Evolutionary conservation across 495 filamentous ascomycete genomes (phyloP), one percentile per base, ranked within the genome.

Genomic region (Aspergillus haitiensis): DNA sequence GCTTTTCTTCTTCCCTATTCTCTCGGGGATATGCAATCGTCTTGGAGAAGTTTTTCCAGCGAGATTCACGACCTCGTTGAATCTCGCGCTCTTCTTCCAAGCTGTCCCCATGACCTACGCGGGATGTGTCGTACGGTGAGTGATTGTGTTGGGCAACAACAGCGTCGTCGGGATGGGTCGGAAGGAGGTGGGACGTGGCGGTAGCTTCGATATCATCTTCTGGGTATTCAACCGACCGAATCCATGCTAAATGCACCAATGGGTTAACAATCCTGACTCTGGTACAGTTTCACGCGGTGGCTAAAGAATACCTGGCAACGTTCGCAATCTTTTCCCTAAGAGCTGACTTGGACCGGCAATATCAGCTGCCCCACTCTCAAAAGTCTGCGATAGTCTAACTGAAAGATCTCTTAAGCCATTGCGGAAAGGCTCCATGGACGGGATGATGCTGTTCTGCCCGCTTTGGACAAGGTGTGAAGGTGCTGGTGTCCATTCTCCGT

Each of bases 91-190:
- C 60, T 56, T 42, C 52, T 58, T 70, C 48, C 58, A 64, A 0
- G 54, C 56, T 46, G 55, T 63, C 60, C 18, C 47, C 16, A 42
- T 54, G 59, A 21, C 68, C 55, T 3, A 59, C 54, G n/a, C 68
- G 66, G 7, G 74, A 64, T 67, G 68, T 64, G 67, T 71, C 48
- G 63, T 78, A 69, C 7, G 85, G 83, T 5, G 75, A 75, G 65
- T 81, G 73, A 59, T 88, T 84, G 70, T 87, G 86, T 18, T 87
- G 85, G 15, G 87, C 78, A 13, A 82, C 73, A 21, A 82, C 66
- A 13, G 83, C 77, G 40, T 74, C 80, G 35, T 75, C 69, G 8
- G 84, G 85, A 45, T 77, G 65, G 10, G 73, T 61, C 47, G 77
- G 77, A 4, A 82, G 65, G 36, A 79, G 63, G 6, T 63, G 70